A percentile compares a stretch with the other conserved stretches of the same genome.
These are phyloP conservation scores for Onygenales sp. DNA, from an alignment of 2,329 filamentous ascomycete species.

Conservation along the genomic window DNA sequence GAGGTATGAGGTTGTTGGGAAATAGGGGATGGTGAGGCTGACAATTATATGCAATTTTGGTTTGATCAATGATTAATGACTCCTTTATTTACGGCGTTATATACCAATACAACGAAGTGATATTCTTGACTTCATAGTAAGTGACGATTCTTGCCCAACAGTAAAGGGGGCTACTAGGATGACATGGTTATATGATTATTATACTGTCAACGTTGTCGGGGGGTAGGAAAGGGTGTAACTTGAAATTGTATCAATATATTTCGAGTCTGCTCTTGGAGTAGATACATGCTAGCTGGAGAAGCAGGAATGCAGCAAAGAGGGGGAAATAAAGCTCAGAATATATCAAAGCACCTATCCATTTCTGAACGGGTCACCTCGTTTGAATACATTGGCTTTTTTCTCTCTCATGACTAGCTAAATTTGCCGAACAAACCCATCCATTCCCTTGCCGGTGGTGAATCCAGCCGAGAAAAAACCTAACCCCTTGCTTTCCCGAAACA, in stretches of 20 bases:
- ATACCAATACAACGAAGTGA: too few species aligned
- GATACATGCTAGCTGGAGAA: neutral
- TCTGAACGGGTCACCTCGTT: neutral
- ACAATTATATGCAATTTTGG: too few species aligned
- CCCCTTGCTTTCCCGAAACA: neutral
- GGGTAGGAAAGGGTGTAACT: neutral
- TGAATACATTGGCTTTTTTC: neutral
- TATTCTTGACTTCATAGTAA: too few species aligned
- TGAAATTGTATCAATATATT: neutral
- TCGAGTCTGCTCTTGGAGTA: neutral
- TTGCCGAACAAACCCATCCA: neutral
- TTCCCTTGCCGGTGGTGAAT: neutral
- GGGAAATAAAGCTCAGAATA: neutral
- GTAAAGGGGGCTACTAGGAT: too few species aligned
- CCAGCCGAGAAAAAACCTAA: neutral
- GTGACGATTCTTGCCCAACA: too few species aligned
- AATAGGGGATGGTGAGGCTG: too few species aligned
- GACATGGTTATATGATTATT: too few species aligned
- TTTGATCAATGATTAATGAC: too few species aligned
- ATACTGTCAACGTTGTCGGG: too few species aligned
- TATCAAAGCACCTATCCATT: neutral
- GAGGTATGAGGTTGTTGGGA: conserved; percentile 8
- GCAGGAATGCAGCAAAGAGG: neutral
- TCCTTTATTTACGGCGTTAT: too few species aligned
- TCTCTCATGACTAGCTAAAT: neutral